Evolutionary conservation across 2,329 filamentous ascomycete genomes (phyloP), one percentile per base, ranked within the genome.

Genomic region (Talaromyces sp.): DNA sequence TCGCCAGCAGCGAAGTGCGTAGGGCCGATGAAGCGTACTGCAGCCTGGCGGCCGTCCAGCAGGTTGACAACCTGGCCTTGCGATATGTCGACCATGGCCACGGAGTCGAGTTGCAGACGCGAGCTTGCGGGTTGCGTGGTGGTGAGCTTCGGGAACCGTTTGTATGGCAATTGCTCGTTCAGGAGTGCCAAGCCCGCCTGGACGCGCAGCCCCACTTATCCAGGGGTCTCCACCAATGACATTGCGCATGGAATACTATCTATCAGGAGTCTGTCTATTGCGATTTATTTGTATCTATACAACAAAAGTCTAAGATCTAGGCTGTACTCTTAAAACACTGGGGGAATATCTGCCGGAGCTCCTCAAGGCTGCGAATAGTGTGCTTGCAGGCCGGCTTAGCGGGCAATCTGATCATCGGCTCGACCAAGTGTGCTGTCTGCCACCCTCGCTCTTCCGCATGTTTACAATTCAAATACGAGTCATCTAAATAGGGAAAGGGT

Each of bases 361-460:
- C 89, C 64, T 89, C 81, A 29, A 99, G 77, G 69, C 86, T 83
- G 51, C 83, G 81, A 65, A 99, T 89, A 70, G 92, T 88, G 72
- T 89, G 85, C 67, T 90, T 84, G 41, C 88, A 88, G 4, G 88
- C 88, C 62, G 83, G 85, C 5, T 79, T 81, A 24, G 76, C 74
- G 1, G 92, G 92, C 10, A 82, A 72, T 17, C 83, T 77, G 35
- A 91, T 80, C 7, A 83, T 84, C 38, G 90, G 86, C 71, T 97
- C 94, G 6, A 97, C 86, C 24, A 97, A 82, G 74, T 97, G 94
- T 6, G 85, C 89, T 0, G 88, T 86, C 12, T 85, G 90, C 94
- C 94, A 99, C 21, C 94, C 94, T 63, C 92, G 82, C 35, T 85
- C 84, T 65, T 89, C 82, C 0, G 92, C 91, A 63, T 87, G 87